Base-by-base conservation (phyloP, 129 eudicot genomes). In the Pittosporum tobira region DNA sequence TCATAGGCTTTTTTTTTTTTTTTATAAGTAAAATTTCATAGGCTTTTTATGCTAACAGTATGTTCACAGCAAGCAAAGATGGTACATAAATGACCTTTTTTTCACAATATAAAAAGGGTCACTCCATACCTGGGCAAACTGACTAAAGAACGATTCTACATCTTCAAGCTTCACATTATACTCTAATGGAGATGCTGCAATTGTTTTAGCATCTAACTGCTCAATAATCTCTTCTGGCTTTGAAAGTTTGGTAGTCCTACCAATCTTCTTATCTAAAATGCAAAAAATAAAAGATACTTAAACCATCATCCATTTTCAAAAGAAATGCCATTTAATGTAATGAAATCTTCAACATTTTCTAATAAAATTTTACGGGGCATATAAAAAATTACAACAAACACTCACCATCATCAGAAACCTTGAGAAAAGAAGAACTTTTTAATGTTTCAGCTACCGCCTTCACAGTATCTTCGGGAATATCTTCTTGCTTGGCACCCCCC, bases 381-480 rank as follows among this genome's bases (percentile, higher is more conserved):
- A 49, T 20, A 6, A 3, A 48, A n/a, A 48, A 48, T n/a, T 2
- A 48, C 8, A 1, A 2, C 55, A 20, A 21, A 48, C 51, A 73
- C 79, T 29, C 64, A 88, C 96, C 94, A 84, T 88, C 96, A 52
- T 78, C 84, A 49, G 96, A 84, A 56, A 88, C 63, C 66, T 84
- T 80, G 19, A 88, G 78, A 31, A 81, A 68, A 16, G 81, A 51
- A 48, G 96, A 81, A 26, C 74, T 71, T 68, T 73, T 84, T 59
- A 88, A 56, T 62, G 84, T 65, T 37, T 88, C 80, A 34, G 96
- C 94, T 12, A 88, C 94, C 16, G 89, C 81, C 52, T 71, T 67
- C 44, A 84, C 74, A 2, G 84, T 88, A 26, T 84, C 94, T 47
- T 81, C 87, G 14, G 94, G 34, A 53, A 88, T 57, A 40, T 81